These are phyloP conservation scores for Singerocomus inundabilis DNA, from an alignment of 1,284 basidiomycete genomes.

Conservation along the genomic window DNA sequence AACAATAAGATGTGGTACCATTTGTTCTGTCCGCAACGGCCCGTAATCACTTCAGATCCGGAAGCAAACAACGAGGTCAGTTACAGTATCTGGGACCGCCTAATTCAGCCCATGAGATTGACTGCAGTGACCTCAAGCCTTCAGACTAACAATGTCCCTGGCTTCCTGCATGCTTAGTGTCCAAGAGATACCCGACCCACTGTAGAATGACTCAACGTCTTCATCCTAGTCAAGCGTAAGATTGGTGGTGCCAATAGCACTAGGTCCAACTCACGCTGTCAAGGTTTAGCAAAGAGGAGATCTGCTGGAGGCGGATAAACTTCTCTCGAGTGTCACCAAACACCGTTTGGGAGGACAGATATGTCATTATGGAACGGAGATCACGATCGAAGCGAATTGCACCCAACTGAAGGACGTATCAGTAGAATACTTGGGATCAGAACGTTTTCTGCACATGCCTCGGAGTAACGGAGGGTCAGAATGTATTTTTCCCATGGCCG, in stretches of 20 bases:
- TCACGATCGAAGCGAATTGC: constrained; percentile 96
- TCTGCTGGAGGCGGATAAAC: constrained; percentile 89
- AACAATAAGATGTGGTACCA: background rate
- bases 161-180: constrained; percentile 79
- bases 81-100: background rate
- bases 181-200: constrained; percentile 90
- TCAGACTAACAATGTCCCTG: constrained; percentile 63
- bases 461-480: constrained; percentile 80
- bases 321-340: constrained; percentile 90
- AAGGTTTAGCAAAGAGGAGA: constrained; percentile 88
- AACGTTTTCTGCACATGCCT: constrained; percentile 48
- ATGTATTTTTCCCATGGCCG: constrained; percentile 93
- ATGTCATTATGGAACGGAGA: constrained; percentile 78
- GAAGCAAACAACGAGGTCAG: background rate
- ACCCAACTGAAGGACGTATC: constrained; percentile 67
- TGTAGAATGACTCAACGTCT: constrained; percentile 90
- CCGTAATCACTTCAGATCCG: background rate
- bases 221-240: constrained; percentile 62
- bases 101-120: background rate
- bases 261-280: constrained; percentile 64
- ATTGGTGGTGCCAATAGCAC: constrained; percentile 4
- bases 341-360: constrained; percentile 81
- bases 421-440: constrained; percentile 1
- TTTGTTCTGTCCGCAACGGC: background rate
- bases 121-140: constrained; percentile 39